A percentile compares a stretch with the other conserved stretches of the same genome.
Conservation (phyloP, 176 grass and related monocot genomes). For the Cenchrus fungigraminus region DNA sequence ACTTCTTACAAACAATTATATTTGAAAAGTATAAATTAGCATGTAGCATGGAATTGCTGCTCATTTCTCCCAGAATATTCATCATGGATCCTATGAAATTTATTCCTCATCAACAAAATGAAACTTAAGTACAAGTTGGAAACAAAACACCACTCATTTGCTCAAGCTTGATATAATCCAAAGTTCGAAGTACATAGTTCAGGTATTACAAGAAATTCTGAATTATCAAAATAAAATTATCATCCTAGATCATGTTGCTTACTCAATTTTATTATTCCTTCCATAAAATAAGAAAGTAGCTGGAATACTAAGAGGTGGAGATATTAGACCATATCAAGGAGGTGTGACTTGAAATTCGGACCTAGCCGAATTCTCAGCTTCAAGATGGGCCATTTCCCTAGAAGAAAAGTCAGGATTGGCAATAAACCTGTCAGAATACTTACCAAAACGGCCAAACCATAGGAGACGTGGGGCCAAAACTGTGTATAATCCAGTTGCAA, state of each 20-base stretch:
- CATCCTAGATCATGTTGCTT: no score
- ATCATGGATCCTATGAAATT: not conserved
- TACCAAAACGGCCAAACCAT: not conserved
- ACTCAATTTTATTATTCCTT: no score
- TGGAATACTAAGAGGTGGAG: no score
- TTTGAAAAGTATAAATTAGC: no score
- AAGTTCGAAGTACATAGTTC: not conserved
- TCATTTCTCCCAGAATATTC: no score
- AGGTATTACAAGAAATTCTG: not conserved
- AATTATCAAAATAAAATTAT: not conserved
- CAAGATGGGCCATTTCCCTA: conserved; percentile 31
- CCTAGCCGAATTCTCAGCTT: not conserved
- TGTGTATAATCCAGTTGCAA: conserved; percentile 32
- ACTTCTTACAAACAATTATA: no score
- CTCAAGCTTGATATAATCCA: no score
- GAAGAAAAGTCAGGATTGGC: conserved; percentile 6
- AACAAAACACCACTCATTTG: not conserved
- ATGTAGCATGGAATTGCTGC: no score
- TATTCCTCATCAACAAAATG: not conserved
- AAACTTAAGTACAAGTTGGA: not conserved
- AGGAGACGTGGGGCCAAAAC: not conserved
- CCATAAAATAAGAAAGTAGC: no score
- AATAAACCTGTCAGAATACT: not conserved
- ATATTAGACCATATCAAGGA: not conserved
- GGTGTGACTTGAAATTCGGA: not conserved